Evolutionary conservation across 495 filamentous ascomycete species (phyloP), one percentile per base, ranked within the genome.

Genomic region (Daldinia grandis): DNA sequence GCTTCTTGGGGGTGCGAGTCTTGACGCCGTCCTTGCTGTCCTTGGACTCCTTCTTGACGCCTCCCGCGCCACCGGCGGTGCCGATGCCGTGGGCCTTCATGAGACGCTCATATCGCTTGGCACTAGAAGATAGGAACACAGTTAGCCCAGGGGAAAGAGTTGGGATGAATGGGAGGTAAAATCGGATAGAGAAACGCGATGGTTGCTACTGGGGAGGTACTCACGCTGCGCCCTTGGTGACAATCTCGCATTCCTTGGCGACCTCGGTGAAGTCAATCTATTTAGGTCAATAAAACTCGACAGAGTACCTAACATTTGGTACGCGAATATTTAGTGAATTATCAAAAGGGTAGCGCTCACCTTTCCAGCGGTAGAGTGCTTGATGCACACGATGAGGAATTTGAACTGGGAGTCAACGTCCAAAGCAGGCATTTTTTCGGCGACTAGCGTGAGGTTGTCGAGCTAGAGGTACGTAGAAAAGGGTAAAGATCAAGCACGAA

Each of bases 151-250:
- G 1, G 9, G 7, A 24, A 47, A 24, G 0, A 19, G 8, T 12
- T n/a, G 0, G 1, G 19, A 47, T 47, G 4, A 12, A 9, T 0
- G 4, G 2, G 5, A 40, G 17, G 38, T 40, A 28, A 15, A 4
- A 25, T 17, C 12, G 15, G 17, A 47, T 4, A 47, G 42, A 24
- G 42, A 24, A 14, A 47, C 0, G 6, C 27, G 37, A 58, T 44
- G 30, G 25, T 30, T 21, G 27, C 10, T 19, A 55, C 5, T 15
- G n/a, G 21, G 47, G 40, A 5, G 9, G 33, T n/a, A 85, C 90
- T 82, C 84, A 92, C 90, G 90, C 89, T 5, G 90, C 90, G 19
- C 85, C 88, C 70, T 88, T 89, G 74, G 73, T 82, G 9, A 90
- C 82, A 55, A 92, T 90, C 24, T 76, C 75, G 27, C 88, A 87